Percentiles rank a stretch among this genome's conserved stretches.
Conservation (phyloP, 2,329 filamentous ascomycete genomes). For the Trichoderma atroviride region DNA sequence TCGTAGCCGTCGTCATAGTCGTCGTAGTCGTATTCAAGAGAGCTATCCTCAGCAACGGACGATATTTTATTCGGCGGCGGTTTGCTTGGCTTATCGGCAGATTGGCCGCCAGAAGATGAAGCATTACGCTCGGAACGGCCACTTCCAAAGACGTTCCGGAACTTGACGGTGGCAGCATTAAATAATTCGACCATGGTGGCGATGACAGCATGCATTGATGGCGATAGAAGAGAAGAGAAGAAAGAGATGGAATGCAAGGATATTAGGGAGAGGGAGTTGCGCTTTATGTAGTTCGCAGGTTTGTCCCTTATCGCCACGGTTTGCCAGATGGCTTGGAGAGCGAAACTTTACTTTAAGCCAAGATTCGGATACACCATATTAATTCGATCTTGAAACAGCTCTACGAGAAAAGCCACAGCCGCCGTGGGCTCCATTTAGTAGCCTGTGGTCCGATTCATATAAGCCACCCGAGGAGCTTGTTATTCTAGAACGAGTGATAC, state of each 20-base stretch:
- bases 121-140: neutral
- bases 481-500: neutral
- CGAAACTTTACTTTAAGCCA: neutral
- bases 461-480: neutral
- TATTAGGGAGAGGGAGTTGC: neutral
- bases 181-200: neutral
- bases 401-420: neutral
- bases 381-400: neutral
- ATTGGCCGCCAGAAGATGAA: neutral
- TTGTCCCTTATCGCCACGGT: neutral
- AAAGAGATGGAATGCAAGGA: neutral
- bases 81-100: neutral
- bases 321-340: neutral
- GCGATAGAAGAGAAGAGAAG: neutral
- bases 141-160: neutral
- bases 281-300: neutral
- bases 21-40: neutral
- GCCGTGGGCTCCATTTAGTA: neutral
- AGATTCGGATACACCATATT: neutral
- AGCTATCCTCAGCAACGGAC: neutral
- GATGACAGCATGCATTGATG: neutral
- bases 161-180: neutral
- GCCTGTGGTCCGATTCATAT: neutral
- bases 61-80: neutral
- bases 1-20: too few relatives aligned